Conservation (phyloP, 306 rosid genomes). For the Cucumis hystrix region DNA sequence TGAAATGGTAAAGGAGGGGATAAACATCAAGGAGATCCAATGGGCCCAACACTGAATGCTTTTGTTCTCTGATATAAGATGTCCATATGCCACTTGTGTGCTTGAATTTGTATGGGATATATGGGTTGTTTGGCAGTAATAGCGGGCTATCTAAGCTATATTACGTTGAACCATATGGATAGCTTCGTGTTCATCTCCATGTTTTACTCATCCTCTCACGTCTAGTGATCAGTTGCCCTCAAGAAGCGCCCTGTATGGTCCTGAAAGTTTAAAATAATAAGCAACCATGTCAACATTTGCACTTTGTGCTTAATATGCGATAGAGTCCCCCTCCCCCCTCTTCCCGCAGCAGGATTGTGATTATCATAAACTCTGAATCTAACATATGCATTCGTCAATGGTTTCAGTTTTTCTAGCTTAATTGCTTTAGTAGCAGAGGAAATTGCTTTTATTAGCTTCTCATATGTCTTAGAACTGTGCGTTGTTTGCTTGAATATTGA, state of each 20-base stretch:
- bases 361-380: neutral
- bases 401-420: neutral
- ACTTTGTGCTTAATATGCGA: neutral
- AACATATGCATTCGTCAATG: neutral
- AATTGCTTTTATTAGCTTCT: neutral
- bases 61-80: neutral
- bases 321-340: neutral
- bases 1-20: slow-evolving; percentile 93
- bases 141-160: neutral
- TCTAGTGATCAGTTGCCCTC: neutral
- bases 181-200: neutral
- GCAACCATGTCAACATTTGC: neutral
- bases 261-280: neutral
- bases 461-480: neutral
- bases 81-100: neutral
- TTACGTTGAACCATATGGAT: neutral
- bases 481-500: neutral
- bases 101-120: neutral
- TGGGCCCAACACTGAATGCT: slow-evolving; percentile 70
- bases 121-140: neutral
- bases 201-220: neutral
- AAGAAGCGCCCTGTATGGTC: neutral
- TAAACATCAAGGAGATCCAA: slow-evolving; percentile 64
- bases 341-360: neutral
- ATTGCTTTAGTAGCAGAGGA: neutral